Conservation (phyloP, 1,284 basidiomycete genomes). For the Trichosporon sp. region DNA sequence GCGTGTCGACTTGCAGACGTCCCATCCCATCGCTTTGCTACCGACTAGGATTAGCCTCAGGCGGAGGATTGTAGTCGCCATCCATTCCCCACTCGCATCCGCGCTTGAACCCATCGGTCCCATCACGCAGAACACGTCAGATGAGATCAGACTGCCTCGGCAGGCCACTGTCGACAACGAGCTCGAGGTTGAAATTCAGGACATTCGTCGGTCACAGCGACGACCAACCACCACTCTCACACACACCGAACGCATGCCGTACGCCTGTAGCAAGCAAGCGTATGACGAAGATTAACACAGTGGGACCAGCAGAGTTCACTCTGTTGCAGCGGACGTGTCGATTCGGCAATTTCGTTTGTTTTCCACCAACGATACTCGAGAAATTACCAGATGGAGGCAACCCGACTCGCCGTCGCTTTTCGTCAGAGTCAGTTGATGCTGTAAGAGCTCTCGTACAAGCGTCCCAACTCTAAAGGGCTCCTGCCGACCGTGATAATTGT, state of each 20-base stretch:
- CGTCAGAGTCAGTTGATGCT: not conserved
- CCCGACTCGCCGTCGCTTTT: not conserved
- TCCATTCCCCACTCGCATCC: conserved; percentile 4
- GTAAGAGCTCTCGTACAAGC: not conserved
- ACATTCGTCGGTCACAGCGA: not conserved
- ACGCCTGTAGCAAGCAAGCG: not conserved
- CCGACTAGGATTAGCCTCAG: not conserved
- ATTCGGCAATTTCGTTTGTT: conserved; percentile 12
- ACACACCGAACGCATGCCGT: conserved; percentile 6
- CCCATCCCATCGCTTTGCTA: conserved; percentile 1
- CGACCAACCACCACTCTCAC: not conserved
- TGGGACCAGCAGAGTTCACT: conserved; percentile 4
- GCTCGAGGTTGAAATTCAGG: not conserved
- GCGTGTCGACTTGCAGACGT: not conserved
- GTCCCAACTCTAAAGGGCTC: not conserved
- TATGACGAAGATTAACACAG: conserved; percentile 9
- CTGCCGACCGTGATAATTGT: not conserved
- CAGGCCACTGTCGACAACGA: not conserved
- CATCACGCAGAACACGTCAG: not conserved
- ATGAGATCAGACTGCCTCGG: not conserved
- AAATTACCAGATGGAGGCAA: not conserved
- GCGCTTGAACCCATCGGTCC: not conserved
- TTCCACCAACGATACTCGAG: not conserved
- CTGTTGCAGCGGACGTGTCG: not conserved
- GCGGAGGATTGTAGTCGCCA: conserved; percentile 13